phyloP scores from a whole-genome alignment of 768 basidiomycete species.

The Boletus sp. region DNA sequence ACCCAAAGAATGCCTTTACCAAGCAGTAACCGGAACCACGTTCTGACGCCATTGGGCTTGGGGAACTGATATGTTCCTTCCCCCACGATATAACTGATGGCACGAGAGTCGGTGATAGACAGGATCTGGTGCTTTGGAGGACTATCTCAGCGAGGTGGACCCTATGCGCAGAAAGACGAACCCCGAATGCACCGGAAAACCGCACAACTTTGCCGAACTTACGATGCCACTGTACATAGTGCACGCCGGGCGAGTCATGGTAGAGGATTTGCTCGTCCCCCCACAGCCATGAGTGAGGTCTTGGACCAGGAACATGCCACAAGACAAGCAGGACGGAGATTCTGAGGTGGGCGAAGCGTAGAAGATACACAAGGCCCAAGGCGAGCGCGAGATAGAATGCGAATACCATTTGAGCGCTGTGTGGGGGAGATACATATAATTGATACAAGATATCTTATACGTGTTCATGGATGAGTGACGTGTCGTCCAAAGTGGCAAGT shows the following conservation, averaged over 20 bases:
- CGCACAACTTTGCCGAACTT: slow-evolving; percentile 52
- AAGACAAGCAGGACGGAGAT: slow-evolving; percentile 34
- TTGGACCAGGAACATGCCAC: slow-evolving; percentile 51
- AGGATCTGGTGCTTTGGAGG: slow-evolving; percentile 49
- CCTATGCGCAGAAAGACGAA: slow-evolving; percentile 22
- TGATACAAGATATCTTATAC: slow-evolving; percentile 3
- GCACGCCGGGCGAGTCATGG: slow-evolving; percentile 45
- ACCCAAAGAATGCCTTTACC: slow-evolving; percentile 66
- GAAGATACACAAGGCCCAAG: slow-evolving; percentile 28
- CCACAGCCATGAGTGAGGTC: slow-evolving; percentile 49
- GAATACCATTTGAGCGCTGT: slow-evolving; percentile 7
- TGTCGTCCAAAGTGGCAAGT: slow-evolving; percentile 10
- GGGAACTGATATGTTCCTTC: slow-evolving; percentile 57
- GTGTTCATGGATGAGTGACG: slow-evolving; percentile 12
- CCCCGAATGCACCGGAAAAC: slow-evolving; percentile 57
- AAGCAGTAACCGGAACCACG: slow-evolving; percentile 59
- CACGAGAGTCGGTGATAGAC: slow-evolving; percentile 52
- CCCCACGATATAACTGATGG: slow-evolving; percentile 52
- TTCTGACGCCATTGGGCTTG: slow-evolving; percentile 58
- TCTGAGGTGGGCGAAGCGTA: slow-evolving; percentile 35
- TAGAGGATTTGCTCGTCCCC: slow-evolving; percentile 61
- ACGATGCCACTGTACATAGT: slow-evolving; percentile 51
- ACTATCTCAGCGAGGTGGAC: slow-evolving; percentile 8
- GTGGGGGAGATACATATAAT: neutral
- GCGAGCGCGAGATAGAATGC: slow-evolving; percentile 5